phyloP scores from a whole-genome alignment of 352 stramenopile species.

The Phytophthora ohioensis region DNA sequence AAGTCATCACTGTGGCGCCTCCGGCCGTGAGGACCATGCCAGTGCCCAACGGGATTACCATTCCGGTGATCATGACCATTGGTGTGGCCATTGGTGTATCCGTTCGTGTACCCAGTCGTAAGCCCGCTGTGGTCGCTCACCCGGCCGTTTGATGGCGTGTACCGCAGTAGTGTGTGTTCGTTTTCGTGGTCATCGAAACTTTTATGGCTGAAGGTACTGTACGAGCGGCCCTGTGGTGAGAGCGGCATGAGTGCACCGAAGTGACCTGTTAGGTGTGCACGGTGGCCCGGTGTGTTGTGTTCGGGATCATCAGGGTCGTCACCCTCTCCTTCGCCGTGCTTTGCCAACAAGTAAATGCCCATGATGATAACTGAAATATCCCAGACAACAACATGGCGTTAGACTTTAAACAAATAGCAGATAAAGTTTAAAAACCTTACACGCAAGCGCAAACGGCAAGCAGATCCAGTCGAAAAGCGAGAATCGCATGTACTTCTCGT shows the following conservation, averaged over 20 bases:
- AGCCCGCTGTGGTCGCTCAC: slow-evolving; percentile 30
- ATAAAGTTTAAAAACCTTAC: slow-evolving; percentile 45
- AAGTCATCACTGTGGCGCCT: slow-evolving; percentile 33
- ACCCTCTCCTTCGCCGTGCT: slow-evolving; percentile 72
- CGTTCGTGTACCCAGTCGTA: slow-evolving; percentile 24
- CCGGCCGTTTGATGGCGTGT: slow-evolving; percentile 34
- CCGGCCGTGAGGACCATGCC: slow-evolving; percentile 32
- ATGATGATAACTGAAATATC: slow-evolving; percentile 79
- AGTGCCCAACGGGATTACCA: slow-evolving; percentile 27
- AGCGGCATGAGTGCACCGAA: slow-evolving; percentile 87
- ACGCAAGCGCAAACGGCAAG: slow-evolving; percentile 75
- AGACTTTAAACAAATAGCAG: not conserved
- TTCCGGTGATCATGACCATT: slow-evolving; percentile 27
- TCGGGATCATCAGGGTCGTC: slow-evolving; percentile 40
- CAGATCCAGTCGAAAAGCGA: slow-evolving; percentile 85
- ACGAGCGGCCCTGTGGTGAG: slow-evolving; percentile 56
- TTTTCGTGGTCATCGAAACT: slow-evolving; percentile 59
- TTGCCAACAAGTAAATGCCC: slow-evolving; percentile 85
- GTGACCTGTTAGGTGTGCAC: slow-evolving; percentile 62
- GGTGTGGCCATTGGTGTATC: slow-evolving; percentile 21
- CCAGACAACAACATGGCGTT: not conserved
- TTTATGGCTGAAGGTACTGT: slow-evolving; percentile 51
- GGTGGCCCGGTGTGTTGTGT: slow-evolving; percentile 49
- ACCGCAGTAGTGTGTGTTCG: slow-evolving; percentile 52
- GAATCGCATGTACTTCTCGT: slow-evolving; percentile 86